Conservation (phyloP, 1,284 basidiomycete species). For the Sanguinoderma infundibulare region DNA sequence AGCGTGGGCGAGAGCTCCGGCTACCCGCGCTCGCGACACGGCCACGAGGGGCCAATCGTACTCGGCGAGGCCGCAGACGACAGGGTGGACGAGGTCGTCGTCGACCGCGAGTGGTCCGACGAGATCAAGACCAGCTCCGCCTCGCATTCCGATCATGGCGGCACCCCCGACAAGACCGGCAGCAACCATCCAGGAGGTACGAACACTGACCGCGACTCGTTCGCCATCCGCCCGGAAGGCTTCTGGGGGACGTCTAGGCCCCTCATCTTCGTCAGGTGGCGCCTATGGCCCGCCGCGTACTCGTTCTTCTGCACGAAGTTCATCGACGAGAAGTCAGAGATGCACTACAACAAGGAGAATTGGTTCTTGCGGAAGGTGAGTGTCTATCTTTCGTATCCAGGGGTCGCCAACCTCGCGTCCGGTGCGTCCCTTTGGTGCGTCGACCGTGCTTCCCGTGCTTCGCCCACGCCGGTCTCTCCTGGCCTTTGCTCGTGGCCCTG, state of each 20-base stretch:
- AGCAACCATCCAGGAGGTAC: constrained; percentile 38
- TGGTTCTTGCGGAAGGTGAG: constrained; percentile 56
- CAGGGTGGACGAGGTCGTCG: constrained; percentile 70
- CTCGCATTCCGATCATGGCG: constrained; percentile 52
- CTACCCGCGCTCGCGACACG: constrained; percentile 26
- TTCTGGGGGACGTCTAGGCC: constrained; percentile 35
- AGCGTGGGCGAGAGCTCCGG: constrained; percentile 47
- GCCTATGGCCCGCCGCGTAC: constrained; percentile 43
- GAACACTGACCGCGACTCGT: constrained; percentile 40
- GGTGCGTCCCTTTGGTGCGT: too few relatives aligned
- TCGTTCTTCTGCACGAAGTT: constrained; percentile 64
- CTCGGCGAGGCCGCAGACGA: constrained; percentile 38
- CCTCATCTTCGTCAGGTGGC: constrained; percentile 43
- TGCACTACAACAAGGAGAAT: constrained; percentile 56
- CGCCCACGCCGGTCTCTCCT: too few relatives aligned
- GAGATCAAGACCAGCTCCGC: constrained; percentile 54
- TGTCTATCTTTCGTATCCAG: constrained; percentile 2
- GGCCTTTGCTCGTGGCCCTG: too few relatives aligned
- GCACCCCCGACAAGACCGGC: constrained; percentile 49
- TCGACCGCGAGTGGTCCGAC: constrained; percentile 70
- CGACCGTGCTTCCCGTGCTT: too few relatives aligned
- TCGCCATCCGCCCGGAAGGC: constrained; percentile 35
- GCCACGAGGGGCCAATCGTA: too few relatives aligned
- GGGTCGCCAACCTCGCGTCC: too few relatives aligned
- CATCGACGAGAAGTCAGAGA: constrained; percentile 61